A percentile compares a stretch with the other conserved stretches of the same genome.
These are phyloP conservation scores for Eruca vesicaria DNA, from an alignment of 441 rosid genomes.

Conservation along the genomic window DNA sequence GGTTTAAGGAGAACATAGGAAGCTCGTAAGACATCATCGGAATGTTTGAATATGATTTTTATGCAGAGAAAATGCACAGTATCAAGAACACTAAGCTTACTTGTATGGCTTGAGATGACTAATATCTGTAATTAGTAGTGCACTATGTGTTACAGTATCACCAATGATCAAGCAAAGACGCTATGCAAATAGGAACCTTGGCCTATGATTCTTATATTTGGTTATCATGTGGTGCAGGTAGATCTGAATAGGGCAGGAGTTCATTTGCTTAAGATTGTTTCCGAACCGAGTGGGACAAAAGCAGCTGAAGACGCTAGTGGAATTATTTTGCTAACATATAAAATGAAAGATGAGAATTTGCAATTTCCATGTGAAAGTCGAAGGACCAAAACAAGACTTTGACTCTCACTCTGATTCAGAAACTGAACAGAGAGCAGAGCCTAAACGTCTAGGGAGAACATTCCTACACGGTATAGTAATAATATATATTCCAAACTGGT, in stretches of 20 bases:
- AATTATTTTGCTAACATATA: background rate
- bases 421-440: background rate
- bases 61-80: too few relatives aligned
- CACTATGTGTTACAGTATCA: too few relatives aligned
- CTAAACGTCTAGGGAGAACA: background rate
- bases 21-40: too few relatives aligned
- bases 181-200: background rate
- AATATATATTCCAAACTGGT: conserved; percentile 1
- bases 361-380: background rate
- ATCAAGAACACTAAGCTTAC: too few relatives aligned
- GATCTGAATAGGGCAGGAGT: conserved; percentile 96
- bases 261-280: conserved; percentile 90
- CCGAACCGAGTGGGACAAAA: conserved; percentile 88
- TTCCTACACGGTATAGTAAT: background rate
- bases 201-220: conserved; percentile 8
- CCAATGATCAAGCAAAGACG: background rate
- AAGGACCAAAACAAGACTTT: background rate
- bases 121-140: too few relatives aligned
- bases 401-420: background rate
- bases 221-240: conserved; percentile 50
- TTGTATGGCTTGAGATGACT: too few relatives aligned
- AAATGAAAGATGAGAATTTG: background rate
- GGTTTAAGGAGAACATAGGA: too few relatives aligned
- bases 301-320: conserved; percentile 88
- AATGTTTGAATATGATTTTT: too few relatives aligned